A percentile compares a stretch with the other conserved stretches of the same genome.
These are phyloP conservation scores for Blastocystis sp. DNA, from an alignment of 352 stramenopile species.

Conservation along the genomic window DNA sequence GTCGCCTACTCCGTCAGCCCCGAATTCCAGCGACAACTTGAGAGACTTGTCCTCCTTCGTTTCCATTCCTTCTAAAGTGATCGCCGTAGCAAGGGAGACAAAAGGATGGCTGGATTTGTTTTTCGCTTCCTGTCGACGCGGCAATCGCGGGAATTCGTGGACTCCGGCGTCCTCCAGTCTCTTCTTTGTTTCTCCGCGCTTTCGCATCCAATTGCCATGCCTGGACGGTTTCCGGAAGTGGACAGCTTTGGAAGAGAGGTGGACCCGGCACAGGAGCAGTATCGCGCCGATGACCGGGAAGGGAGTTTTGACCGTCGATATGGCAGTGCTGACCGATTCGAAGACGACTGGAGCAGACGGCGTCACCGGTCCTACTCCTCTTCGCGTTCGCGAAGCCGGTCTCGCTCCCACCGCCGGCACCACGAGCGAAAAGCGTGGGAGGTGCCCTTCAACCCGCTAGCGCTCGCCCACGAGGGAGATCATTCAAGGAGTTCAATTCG, in stretches of 20 bases:
- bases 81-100: not conserved
- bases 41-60: not conserved
- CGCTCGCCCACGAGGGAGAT: not conserved
- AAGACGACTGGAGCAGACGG: not conserved
- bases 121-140: not conserved
- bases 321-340: not conserved
- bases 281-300: not conserved
- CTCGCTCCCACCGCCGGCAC: not conserved
- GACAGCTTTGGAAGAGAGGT: slow-evolving; percentile 26
- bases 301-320: not conserved
- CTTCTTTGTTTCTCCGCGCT: not conserved
- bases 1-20: not conserved
- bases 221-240: not conserved
- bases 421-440: slow-evolving; percentile 2
- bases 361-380: not conserved
- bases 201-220: not conserved
- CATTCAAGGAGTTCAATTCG: not conserved
- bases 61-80: not conserved
- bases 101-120: not conserved
- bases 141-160: not conserved
- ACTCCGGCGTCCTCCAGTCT: not conserved
- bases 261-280: not conserved
- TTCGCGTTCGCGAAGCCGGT: slow-evolving; percentile 27
- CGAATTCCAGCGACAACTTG: not conserved
- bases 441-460: slow-evolving; percentile 35